A percentile compares a stretch with the other conserved stretches of the same genome.
Evolutionary conservation across 2,329 filamentous ascomycete genomes (phyloP).

Genomic region (Thelonectria rubi): DNA sequence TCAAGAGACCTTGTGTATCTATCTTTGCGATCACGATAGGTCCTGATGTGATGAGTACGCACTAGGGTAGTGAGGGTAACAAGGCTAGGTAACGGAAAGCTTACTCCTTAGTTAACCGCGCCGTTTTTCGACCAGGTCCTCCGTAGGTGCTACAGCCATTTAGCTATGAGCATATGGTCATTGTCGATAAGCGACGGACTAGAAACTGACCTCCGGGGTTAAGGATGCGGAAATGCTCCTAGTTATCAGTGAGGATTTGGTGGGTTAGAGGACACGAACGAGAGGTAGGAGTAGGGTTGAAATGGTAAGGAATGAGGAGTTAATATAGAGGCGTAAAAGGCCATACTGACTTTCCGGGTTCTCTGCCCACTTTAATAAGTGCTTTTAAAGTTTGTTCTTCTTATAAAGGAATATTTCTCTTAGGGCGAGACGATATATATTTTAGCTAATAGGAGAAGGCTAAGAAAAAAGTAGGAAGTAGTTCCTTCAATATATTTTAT

Average conservation of each 20-base stretch:
- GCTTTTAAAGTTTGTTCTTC: too few species aligned
- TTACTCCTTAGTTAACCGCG: conserved; percentile 27
- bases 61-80: too few species aligned
- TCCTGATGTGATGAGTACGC: not conserved
- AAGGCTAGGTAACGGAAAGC: too few species aligned
- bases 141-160: conserved; percentile 20
- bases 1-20: conserved; percentile 24
- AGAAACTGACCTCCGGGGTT: conserved; percentile 42
- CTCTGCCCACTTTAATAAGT: too few species aligned
- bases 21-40: conserved; percentile 30
- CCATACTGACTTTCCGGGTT: too few species aligned
- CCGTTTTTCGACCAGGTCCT: conserved; percentile 27
- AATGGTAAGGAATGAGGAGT: not conserved
- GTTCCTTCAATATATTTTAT: too few species aligned
- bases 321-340: too few species aligned
- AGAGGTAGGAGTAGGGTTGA: not conserved
- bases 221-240: conserved; percentile 47
- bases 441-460: too few species aligned
- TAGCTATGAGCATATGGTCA: not conserved
- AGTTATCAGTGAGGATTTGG: too few species aligned
- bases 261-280: not conserved
- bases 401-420: too few species aligned
- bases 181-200: not conserved
- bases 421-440: too few species aligned
- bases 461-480: too few species aligned